Conservation (phyloP, 371 early-diverging fungal genomes). For the Mortierella sp. region DNA sequence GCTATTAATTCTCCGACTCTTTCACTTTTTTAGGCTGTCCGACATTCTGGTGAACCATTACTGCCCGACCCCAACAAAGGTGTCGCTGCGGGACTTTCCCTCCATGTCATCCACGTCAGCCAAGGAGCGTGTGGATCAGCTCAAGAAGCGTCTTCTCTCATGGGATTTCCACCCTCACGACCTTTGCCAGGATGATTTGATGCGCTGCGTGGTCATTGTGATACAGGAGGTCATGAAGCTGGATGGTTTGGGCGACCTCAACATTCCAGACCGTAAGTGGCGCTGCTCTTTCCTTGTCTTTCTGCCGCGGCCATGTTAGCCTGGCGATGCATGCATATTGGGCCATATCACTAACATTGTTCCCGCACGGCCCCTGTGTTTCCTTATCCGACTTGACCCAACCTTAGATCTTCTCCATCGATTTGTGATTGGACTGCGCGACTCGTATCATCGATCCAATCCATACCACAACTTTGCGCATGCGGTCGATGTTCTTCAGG, state of each 20-base stretch:
- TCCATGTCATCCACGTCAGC: constrained; percentile 39
- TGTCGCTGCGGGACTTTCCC: constrained; percentile 40
- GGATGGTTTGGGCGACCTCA: constrained; percentile 67
- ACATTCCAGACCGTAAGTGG: constrained; percentile 66
- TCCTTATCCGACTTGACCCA: background rate
- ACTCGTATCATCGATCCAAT: constrained; percentile 79
- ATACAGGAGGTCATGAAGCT: constrained; percentile 72
- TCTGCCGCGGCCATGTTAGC: too few species aligned
- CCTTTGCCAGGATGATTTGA: constrained; percentile 69
- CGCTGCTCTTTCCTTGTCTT: background rate
- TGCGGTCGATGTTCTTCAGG: constrained; percentile 90
- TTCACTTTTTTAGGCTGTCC: constrained; percentile 50
- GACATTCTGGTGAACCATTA: constrained; percentile 51
- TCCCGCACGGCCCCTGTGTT: background rate
- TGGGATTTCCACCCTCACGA: constrained; percentile 83
- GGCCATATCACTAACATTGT: background rate
- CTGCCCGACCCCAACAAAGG: constrained; percentile 46
- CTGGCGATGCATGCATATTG: background rate
- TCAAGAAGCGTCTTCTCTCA: constrained; percentile 63
- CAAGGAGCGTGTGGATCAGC: constrained; percentile 60
- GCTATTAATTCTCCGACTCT: background rate
- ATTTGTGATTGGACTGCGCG: constrained; percentile 71
- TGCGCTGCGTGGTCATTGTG: constrained; percentile 76
- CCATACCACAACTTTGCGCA: constrained; percentile 90
- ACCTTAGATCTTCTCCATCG: constrained; percentile 67